Conservation (phyloP, 148 eudicot genomes). For the Chenopodium suecicum region DNA sequence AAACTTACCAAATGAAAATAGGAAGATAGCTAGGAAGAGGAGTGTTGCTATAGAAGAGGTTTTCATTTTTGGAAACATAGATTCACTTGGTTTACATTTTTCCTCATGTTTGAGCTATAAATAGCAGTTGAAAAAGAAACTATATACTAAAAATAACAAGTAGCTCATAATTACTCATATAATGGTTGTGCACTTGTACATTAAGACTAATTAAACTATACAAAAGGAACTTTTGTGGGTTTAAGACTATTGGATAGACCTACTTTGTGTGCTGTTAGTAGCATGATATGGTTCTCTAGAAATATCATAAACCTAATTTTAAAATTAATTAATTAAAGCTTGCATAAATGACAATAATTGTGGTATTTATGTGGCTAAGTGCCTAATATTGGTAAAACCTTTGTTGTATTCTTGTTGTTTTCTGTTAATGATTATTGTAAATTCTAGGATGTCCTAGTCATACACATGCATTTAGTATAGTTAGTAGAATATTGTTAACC, state of each 20-base stretch:
- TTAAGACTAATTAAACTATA: slow-evolving; percentile 12
- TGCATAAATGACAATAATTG: background rate
- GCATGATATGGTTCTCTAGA: slow-evolving; percentile 2
- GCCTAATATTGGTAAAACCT: background rate
- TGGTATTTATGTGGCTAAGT: slow-evolving; percentile 22
- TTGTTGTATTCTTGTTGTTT: background rate
- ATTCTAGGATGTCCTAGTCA: background rate
- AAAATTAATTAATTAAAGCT: background rate
- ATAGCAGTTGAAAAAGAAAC: slow-evolving; percentile 26
- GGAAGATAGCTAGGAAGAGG: slow-evolving; percentile 24
- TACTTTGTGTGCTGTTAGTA: slow-evolving; percentile 24
- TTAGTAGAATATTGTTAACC: background rate
- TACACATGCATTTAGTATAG: background rate
- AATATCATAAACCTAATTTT: slow-evolving; percentile 6
- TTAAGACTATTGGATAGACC: slow-evolving; percentile 23
- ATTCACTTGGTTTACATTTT: background rate
- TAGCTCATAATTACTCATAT: background rate
- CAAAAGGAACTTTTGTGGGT: slow-evolving; percentile 15
- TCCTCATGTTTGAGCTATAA: slow-evolving; percentile 20
- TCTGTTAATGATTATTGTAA: background rate
- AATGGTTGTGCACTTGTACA: slow-evolving; percentile 8
- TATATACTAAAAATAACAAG: slow-evolving; percentile 11
- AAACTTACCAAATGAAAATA: slow-evolving; percentile 26
- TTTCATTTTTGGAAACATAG: slow-evolving; percentile 27
- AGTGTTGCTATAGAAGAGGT: slow-evolving; percentile 15